These are phyloP conservation scores for Scytalidium sp. DNA, from an alignment of 2,329 filamentous ascomycete species.

Conservation along the genomic window DNA sequence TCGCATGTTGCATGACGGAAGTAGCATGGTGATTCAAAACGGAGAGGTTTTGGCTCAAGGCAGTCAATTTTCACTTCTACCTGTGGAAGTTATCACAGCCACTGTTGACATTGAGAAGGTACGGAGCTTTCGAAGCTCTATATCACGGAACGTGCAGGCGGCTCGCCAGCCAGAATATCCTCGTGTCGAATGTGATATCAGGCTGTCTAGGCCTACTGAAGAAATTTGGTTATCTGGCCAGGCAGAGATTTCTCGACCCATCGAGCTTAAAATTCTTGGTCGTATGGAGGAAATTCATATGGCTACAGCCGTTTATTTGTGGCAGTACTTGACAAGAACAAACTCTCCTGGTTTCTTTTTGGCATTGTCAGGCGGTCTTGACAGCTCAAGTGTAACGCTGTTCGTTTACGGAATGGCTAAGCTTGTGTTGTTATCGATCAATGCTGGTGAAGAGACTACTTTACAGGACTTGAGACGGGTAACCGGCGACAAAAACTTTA, in stretches of 20 bases:
- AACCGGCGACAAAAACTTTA: conserved; percentile 43
- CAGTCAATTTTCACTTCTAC: conserved; percentile 34
- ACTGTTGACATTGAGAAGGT: conserved; percentile 73
- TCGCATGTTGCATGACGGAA: conserved; percentile 51
- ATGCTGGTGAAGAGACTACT: conserved; percentile 43
- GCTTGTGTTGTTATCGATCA: conserved; percentile 50
- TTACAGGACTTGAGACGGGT: conserved; percentile 49
- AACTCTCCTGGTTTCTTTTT: conserved; percentile 50
- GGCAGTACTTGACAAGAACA: conserved; percentile 54
- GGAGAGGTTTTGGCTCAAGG: conserved; percentile 61
- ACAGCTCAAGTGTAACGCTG: conserved; percentile 53
- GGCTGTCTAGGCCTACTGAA: conserved; percentile 36
- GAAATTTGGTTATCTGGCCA: conserved; percentile 41
- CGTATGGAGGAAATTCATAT: conserved; percentile 68
- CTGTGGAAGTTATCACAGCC: conserved; percentile 64
- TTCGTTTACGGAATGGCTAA: conserved; percentile 47
- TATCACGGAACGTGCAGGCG: conserved; percentile 18
- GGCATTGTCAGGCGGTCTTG: conserved; percentile 58
- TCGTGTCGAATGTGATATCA: conserved; percentile 36
- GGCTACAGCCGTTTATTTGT: conserved; percentile 64
- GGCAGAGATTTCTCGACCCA: conserved; percentile 36
- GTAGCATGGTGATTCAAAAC: conserved; percentile 58
- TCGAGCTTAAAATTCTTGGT: conserved; percentile 50
- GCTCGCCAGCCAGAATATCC: conserved; percentile 33
- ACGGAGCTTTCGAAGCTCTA: conserved; percentile 48